These are phyloP conservation scores for Tausonia pullulans DNA, from an alignment of 1,284 basidiomycete species.

Conservation along the genomic window DNA sequence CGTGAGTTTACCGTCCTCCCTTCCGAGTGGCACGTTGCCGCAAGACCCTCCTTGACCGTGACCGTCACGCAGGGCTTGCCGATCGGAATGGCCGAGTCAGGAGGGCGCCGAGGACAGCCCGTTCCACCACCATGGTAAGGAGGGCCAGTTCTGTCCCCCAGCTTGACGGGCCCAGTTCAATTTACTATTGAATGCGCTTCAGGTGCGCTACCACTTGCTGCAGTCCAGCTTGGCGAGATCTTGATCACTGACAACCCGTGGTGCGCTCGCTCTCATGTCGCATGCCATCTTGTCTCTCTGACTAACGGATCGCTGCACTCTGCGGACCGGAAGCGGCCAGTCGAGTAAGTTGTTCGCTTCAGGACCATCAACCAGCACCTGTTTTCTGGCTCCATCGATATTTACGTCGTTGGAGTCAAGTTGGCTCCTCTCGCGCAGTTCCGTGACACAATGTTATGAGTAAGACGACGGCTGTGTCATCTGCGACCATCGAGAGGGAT, in stretches of 20 bases:
- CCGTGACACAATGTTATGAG: conserved; percentile 14
- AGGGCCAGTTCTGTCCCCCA: conserved; percentile 24
- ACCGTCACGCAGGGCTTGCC: too few species aligned
- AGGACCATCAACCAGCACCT: conserved; percentile 16
- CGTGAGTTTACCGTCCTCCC: conserved; percentile 25
- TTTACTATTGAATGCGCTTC: conserved; percentile 30
- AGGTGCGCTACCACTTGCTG: conserved; percentile 7
- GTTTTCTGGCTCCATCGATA: conserved; percentile 13
- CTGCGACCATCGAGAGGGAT: background rate
- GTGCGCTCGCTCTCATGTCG: background rate
- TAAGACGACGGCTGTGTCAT: background rate
- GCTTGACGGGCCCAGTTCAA: conserved; percentile 29
- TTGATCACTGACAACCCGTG: conserved; percentile 23
- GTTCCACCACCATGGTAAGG: too few species aligned
- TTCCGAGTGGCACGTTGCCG: conserved; percentile 14
- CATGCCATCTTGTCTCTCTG: conserved; percentile 23
- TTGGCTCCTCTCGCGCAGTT: conserved; percentile 12
- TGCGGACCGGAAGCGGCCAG: conserved; percentile 17
- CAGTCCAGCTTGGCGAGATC: conserved; percentile 24
- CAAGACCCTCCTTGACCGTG: too few species aligned
- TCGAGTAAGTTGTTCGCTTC: conserved; percentile 19
- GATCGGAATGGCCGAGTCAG: too few species aligned
- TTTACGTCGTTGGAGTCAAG: conserved; percentile 20
- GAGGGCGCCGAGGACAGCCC: background rate
- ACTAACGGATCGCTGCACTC: background rate